A percentile compares a stretch with the other conserved stretches of the same genome.
Evolutionary conservation across 176 grass and related monocot species (phyloP).

Genomic region (Aegilops speltoides): DNA sequence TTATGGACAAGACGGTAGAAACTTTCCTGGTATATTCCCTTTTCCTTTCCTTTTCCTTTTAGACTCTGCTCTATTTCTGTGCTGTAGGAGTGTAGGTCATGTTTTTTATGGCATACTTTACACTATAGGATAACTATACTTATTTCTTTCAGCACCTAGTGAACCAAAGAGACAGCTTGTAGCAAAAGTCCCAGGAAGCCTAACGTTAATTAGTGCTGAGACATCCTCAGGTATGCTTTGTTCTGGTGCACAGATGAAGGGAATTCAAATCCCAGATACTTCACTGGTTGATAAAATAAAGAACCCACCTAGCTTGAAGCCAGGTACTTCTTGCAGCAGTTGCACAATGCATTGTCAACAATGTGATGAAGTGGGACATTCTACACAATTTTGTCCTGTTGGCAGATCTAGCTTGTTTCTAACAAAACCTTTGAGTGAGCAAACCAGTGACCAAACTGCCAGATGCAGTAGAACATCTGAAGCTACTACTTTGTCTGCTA

Average conservation of each 20-base stretch:
- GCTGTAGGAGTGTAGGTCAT: neutral
- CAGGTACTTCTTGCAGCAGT: slow-evolving; percentile 31
- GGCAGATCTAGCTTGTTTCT: slow-evolving; percentile 55
- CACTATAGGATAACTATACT: slow-evolving; percentile 25
- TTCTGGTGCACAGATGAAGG: slow-evolving; percentile 38
- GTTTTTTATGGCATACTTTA: slow-evolving; percentile 26
- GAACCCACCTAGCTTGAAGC: slow-evolving; percentile 38
- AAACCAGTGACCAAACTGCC: slow-evolving; percentile 45
- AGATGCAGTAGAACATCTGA: slow-evolving; percentile 35
- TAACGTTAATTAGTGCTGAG: slow-evolving; percentile 38
- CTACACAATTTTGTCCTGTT: slow-evolving; percentile 61
- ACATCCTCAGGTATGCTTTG: slow-evolving; percentile 50
- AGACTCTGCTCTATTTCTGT: neutral
- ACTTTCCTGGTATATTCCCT: slow-evolving; percentile 34
- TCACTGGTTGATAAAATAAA: slow-evolving; percentile 50
- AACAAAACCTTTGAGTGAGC: slow-evolving; percentile 49
- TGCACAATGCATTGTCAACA: slow-evolving; percentile 49
- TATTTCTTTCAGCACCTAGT: slow-evolving; percentile 49
- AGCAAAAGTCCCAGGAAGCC: slow-evolving; percentile 28
- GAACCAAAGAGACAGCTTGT: slow-evolving; percentile 63
- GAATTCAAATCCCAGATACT: slow-evolving; percentile 36
- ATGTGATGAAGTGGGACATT: slow-evolving; percentile 80
- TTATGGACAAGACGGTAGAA: slow-evolving; percentile 49
- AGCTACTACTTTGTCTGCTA: neutral
- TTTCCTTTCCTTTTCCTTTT: neutral